Conservation (phyloP, 176 grass and related monocot species). For the Phyllostachys edulis region DNA sequence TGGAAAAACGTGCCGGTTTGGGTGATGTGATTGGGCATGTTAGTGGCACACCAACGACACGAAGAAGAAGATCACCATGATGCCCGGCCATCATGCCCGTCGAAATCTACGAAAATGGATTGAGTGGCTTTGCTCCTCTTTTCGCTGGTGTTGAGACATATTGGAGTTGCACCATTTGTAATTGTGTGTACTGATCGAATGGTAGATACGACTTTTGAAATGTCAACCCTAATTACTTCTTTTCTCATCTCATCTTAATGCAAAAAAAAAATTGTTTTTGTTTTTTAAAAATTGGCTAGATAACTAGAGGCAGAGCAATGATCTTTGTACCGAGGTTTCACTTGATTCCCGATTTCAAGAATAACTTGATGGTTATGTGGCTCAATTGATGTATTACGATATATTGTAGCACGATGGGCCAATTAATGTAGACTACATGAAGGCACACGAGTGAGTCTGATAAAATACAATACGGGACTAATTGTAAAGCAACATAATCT, state of each 20-base stretch:
- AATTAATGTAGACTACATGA: neutral
- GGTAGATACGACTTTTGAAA: neutral
- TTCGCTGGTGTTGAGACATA: neutral
- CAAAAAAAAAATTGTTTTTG: neutral
- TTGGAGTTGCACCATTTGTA: neutral
- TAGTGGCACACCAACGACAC: neutral
- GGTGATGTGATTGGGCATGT: neutral
- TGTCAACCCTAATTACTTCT: constrained; percentile 16
- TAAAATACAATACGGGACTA: too few relatives aligned
- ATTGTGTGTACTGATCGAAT: neutral
- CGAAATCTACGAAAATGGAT: constrained; percentile 1
- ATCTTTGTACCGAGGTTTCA: neutral
- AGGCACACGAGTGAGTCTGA: too few relatives aligned
- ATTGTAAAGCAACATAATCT: too few relatives aligned
- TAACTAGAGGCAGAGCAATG: neutral
- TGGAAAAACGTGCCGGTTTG: neutral
- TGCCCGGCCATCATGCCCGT: neutral
- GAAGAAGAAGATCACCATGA: neutral
- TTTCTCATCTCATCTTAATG: neutral
- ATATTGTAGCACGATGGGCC: neutral
- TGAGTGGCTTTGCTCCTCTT: neutral
- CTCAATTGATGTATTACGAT: neutral
- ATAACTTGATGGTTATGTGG: neutral
- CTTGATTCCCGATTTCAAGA: neutral
- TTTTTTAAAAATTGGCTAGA: neutral